Conservation (phyloP, 1,284 basidiomycete species). For the Bondarzewia mesenterica region DNA sequence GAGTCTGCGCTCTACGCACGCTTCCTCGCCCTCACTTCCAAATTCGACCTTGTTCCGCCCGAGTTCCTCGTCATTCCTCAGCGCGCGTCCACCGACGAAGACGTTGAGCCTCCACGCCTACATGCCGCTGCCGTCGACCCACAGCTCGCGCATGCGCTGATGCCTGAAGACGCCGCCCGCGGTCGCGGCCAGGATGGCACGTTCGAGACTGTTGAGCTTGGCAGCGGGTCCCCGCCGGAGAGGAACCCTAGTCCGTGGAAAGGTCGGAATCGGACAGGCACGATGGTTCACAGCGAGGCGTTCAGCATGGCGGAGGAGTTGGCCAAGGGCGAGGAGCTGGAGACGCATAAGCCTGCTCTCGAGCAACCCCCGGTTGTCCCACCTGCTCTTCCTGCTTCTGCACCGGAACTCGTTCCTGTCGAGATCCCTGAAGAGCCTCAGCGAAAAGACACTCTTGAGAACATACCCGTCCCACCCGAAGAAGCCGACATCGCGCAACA, state of each 20-base stretch:
- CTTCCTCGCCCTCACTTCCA: constrained; percentile 77
- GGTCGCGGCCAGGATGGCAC: constrained; percentile 11
- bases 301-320: constrained; percentile 34
- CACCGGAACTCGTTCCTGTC: not conserved
- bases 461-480: too few relatives aligned
- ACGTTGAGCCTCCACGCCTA: constrained; percentile 39
- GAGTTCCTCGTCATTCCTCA: constrained; percentile 78
- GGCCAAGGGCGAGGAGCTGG: constrained; percentile 21
- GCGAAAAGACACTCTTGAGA: not conserved
- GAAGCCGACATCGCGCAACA: too few relatives aligned
- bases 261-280: constrained; percentile 63
- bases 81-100: constrained; percentile 17
- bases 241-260: constrained; percentile 42
- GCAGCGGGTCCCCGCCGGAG: too few relatives aligned
- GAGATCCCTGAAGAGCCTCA: not conserved
- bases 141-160: constrained; percentile 2
- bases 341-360: not conserved
- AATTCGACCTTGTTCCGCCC: constrained; percentile 75
- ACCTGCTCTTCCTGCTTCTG: not conserved
- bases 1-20: constrained; percentile 89
- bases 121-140: constrained; percentile 38
- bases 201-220: too few relatives aligned
- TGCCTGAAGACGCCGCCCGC: constrained; percentile 15
- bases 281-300: constrained; percentile 66
- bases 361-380: not conserved